Conservation (phyloP, 2,329 filamentous ascomycete genomes). For the Rhynchosporium secalis region DNA sequence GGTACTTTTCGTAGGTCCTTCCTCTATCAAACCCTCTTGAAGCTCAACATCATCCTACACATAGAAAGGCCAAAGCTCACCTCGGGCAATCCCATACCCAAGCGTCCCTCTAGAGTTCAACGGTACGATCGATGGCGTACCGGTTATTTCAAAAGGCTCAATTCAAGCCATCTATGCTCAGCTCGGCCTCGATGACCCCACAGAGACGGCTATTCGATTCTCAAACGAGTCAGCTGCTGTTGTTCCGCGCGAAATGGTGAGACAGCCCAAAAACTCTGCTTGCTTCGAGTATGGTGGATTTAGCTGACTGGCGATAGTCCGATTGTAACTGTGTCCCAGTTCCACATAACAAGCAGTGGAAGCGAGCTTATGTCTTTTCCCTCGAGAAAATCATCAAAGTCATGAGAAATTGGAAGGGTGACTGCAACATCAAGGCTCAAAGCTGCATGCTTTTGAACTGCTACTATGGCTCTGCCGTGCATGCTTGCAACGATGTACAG, state of each 20-base stretch:
- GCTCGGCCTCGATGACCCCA: neutral
- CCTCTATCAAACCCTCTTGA: too few relatives aligned
- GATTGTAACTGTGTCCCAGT: neutral
- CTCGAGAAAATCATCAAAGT: neutral
- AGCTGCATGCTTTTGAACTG: conserved; percentile 3
- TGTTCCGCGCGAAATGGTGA: too few relatives aligned
- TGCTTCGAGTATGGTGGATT: too few relatives aligned
- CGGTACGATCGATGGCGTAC: neutral
- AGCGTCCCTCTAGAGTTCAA: neutral
- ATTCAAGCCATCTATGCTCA: neutral
- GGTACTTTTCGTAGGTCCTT: too few relatives aligned
- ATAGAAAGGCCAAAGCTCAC: too few relatives aligned
- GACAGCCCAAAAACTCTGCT: too few relatives aligned
- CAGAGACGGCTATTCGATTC: too few relatives aligned
- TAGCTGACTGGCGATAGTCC: too few relatives aligned
- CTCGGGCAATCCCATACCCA: too few relatives aligned
- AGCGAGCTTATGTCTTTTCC: neutral
- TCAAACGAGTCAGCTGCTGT: too few relatives aligned
- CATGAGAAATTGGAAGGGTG: neutral
- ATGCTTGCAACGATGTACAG: conserved; percentile 8
- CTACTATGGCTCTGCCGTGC: conserved; percentile 3
- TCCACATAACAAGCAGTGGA: neutral
- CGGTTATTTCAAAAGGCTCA: neutral
- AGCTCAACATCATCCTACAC: too few relatives aligned
- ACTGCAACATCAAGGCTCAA: conserved; percentile 1